phyloP scores from a whole-genome alignment of 352 stramenopile genomes.

The Globisporangium echinulatum region DNA sequence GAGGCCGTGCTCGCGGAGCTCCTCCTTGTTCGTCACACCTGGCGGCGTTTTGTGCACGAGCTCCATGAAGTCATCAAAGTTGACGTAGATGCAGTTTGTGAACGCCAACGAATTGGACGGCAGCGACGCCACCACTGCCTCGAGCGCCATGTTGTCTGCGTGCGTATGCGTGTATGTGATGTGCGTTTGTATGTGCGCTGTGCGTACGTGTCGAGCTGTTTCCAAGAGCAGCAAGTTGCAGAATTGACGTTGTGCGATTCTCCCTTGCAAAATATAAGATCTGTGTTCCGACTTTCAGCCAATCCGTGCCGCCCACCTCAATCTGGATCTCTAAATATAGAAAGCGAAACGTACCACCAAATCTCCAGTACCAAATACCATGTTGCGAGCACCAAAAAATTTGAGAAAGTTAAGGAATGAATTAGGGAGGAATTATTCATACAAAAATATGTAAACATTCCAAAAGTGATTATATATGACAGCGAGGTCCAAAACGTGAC shows the following conservation, averaged over 20 bases:
- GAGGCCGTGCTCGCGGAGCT: constrained; percentile 62
- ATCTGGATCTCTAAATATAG: not conserved
- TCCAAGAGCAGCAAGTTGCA: not conserved
- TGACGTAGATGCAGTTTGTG: constrained; percentile 80
- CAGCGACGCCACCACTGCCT: constrained; percentile 53
- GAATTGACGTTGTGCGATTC: not conserved
- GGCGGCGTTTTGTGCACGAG: constrained; percentile 57
- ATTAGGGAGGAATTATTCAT: too few species aligned
- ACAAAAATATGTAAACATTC: too few species aligned
- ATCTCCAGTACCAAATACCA: too few species aligned
- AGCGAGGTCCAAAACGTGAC: too few species aligned
- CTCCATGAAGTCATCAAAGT: constrained; percentile 66
- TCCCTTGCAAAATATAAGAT: constrained; percentile 5
- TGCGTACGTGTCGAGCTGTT: not conserved
- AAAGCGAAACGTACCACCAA: too few species aligned
- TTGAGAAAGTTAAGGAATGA: too few species aligned
- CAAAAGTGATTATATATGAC: too few species aligned
- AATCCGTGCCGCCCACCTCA: constrained; percentile 3
- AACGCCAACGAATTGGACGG: constrained; percentile 75
- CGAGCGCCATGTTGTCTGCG: constrained; percentile 36
- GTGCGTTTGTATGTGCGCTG: not conserved
- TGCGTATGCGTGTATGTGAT: not conserved
- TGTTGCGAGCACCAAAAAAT: too few species aligned
- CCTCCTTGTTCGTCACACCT: constrained; percentile 59
- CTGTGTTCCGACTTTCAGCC: constrained; percentile 1